Percentiles rank a stretch among this genome's conserved stretches.
Conservation (phyloP, 768 basidiomycete genomes). For the Tylopilus cervinicoccineus region DNA sequence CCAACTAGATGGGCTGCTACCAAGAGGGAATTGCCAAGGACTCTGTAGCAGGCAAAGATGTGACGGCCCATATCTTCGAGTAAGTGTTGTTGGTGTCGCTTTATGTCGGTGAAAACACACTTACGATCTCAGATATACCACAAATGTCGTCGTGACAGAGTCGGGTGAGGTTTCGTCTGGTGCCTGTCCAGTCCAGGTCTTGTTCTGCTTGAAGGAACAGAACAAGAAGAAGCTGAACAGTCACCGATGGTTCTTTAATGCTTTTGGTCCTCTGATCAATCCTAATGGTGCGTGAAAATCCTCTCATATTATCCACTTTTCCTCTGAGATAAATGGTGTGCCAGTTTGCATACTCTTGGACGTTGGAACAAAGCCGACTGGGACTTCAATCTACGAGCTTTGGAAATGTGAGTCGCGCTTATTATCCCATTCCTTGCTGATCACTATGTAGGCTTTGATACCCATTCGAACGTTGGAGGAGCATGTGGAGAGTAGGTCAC, state of each 20-base stretch:
- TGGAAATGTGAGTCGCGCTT: conserved; percentile 69
- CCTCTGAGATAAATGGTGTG: not conserved
- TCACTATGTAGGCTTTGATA: conserved; percentile 57
- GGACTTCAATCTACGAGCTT: conserved; percentile 92
- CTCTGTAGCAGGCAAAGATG: conserved; percentile 83
- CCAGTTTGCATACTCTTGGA: conserved; percentile 87
- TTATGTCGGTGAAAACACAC: not conserved
- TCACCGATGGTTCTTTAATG: conserved; percentile 98
- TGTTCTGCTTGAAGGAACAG: conserved; percentile 92
- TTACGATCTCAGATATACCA: conserved; percentile 55
- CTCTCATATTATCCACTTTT: not conserved
- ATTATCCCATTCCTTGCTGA: conserved; percentile 1
- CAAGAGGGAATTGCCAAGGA: conserved; percentile 91
- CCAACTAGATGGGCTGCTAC: conserved; percentile 71
- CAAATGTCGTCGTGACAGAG: conserved; percentile 73
- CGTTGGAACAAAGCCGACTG: conserved; percentile 93
- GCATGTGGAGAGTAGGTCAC: conserved; percentile 84
- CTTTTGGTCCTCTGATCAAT: conserved; percentile 81
- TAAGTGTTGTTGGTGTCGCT: conserved; percentile 32
- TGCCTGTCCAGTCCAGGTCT: conserved; percentile 77
- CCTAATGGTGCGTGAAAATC: conserved; percentile 59
- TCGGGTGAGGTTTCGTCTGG: conserved; percentile 74
- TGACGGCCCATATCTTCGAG: conserved; percentile 94
- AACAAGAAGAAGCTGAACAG: conserved; percentile 98
- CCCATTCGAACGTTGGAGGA: conserved; percentile 81